Base-by-base conservation (phyloP, 768 basidiomycete species). In the Tricholoma matsutake region DNA sequence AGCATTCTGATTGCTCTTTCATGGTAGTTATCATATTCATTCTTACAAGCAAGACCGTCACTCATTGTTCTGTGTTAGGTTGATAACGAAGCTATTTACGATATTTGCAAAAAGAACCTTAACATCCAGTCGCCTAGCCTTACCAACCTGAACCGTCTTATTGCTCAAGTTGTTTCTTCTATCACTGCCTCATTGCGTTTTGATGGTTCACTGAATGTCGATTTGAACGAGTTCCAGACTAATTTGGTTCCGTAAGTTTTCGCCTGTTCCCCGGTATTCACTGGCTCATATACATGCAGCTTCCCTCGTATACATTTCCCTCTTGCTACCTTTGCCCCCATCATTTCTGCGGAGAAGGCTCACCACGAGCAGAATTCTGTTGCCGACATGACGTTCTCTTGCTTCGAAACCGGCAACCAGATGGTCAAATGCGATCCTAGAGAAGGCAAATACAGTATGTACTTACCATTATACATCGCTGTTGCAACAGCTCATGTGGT, bases 261-360 rank as follows among this genome's bases (percentile, higher is more conserved):
- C n/a, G 86, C 62, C 87, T 89, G 73, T 86, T 88, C 71, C 90
- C 89, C 86, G 86, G 89, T 73, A 87, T 89, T 72, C 34, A 32
- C 8, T 64, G 6, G n/a, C 60, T 29, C 22, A 18, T 56, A 32
- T 45, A 7, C 28, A 2, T 5, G 34, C 63, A 94, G 92, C 54
- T 96, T 96, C 88, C 95, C 95, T 61, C 92, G 95, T 72, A 98
- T 98, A 67, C 96, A 98, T 74, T 98, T 98, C 89, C 96, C 96
- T 54, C 86, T 98, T 61, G 95, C 96, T 59, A 96, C 94, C 64
- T 98, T 92, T 73, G 94, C 96, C 1, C 96, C 96, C 35, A 88
- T 98, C 67, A 83, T 98, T 70, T 96, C 94, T 35, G 86, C 88
- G 28, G 95, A 96, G 70, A 98, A 97, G 79, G 96, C 95, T 51